Conservation (phyloP, 139 green algal genomes). For the Auxenochlorella pyrenoidosa region DNA sequence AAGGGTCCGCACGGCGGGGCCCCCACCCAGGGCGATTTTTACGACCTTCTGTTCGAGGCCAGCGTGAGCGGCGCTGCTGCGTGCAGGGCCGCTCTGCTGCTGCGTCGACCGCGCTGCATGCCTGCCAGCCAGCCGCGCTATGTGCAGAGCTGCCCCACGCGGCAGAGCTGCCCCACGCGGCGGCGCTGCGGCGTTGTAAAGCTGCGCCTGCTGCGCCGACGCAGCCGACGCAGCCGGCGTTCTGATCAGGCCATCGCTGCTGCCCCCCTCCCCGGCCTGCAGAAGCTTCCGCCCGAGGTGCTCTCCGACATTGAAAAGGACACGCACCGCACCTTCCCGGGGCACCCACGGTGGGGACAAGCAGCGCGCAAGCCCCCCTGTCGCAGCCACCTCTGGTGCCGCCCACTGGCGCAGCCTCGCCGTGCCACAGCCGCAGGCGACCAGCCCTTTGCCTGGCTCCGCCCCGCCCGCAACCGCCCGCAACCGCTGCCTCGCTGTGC, state of each 20-base stretch:
- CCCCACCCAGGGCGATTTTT: neutral
- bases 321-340: constrained; percentile 78
- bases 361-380: neutral
- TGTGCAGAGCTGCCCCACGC: too few relatives aligned
- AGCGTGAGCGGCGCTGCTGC: neutral
- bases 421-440: neutral
- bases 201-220: too few relatives aligned
- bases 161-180: too few relatives aligned
- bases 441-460: neutral
- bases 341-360: constrained; percentile 31
- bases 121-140: too few relatives aligned
- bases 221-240: too few relatives aligned
- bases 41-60: constrained; percentile 25
- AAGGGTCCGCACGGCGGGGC: neutral
- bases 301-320: constrained; percentile 84
- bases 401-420: neutral
- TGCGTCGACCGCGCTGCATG: too few relatives aligned
- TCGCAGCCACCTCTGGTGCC: neutral
- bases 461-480: too few relatives aligned
- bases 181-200: too few relatives aligned
- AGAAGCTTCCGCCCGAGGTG: constrained; percentile 49
- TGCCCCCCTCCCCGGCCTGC: too few relatives aligned
- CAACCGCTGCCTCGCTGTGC: neutral
- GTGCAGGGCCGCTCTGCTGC: too few relatives aligned
- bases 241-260: too few relatives aligned